These are phyloP conservation scores for Populus pruinosa DNA, from an alignment of 345 rosid species.

Conservation along the genomic window DNA sequence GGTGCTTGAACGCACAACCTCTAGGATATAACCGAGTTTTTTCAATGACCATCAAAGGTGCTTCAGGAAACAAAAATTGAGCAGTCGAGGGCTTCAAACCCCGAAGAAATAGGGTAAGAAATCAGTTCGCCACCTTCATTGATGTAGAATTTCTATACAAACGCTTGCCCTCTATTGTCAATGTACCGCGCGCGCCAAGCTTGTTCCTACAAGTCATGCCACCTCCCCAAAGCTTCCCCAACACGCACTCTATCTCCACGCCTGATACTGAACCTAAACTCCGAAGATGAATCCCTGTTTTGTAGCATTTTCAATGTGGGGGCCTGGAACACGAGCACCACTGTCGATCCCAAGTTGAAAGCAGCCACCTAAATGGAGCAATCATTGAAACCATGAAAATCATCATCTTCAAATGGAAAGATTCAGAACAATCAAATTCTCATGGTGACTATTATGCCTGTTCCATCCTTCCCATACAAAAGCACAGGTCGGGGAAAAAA, in stretches of 20 bases:
- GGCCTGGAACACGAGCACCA: slow-evolving; percentile 89
- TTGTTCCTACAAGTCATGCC: slow-evolving; percentile 35
- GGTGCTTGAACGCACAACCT: too few relatives aligned
- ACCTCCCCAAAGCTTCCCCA: slow-evolving; percentile 77
- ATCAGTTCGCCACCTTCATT: too few relatives aligned
- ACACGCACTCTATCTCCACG: slow-evolving; percentile 68
- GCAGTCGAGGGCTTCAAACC: too few relatives aligned
- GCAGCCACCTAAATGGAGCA: slow-evolving; percentile 56
- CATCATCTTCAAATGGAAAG: background rate
- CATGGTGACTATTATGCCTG: background rate
- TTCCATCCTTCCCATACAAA: background rate
- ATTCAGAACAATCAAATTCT: background rate
- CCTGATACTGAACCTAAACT: slow-evolving; percentile 54
- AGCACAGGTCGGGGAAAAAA: background rate
- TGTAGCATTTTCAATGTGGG: slow-evolving; percentile 43
- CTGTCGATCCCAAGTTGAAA: slow-evolving; percentile 93
- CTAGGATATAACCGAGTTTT: too few relatives aligned
- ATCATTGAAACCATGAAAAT: background rate
- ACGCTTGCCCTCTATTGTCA: background rate
- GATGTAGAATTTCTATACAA: too few relatives aligned
- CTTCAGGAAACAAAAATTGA: too few relatives aligned
- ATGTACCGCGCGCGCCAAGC: background rate
- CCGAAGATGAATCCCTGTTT: slow-evolving; percentile 37
- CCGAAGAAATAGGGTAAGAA: too few relatives aligned
- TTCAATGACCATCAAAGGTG: too few relatives aligned